A percentile compares a stretch with the other conserved stretches of the same genome.
Conservation (phyloP, 1,284 basidiomycete species). For the Agaricales sp. region DNA sequence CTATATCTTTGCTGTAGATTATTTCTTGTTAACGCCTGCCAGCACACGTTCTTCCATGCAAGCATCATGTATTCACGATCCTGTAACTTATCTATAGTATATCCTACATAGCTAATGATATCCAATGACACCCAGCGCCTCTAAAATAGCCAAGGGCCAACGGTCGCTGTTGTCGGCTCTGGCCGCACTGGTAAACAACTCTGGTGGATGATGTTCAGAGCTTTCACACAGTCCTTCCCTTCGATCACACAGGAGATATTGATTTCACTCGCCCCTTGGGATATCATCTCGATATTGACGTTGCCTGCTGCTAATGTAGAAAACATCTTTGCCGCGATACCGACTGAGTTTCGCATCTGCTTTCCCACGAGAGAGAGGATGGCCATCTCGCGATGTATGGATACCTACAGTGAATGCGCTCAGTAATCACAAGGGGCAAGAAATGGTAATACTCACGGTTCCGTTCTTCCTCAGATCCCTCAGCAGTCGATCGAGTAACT, state of each 20-base stretch:
- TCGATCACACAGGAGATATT: conserved; percentile 97
- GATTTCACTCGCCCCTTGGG: conserved; percentile 96
- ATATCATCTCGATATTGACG: conserved; percentile 99
- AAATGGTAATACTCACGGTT: conserved; percentile 27
- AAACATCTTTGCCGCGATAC: conserved; percentile 95
- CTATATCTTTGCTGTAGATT: no score
- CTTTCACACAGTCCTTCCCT: conserved; percentile 82
- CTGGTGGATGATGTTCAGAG: conserved; percentile 95
- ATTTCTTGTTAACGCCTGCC: no score
- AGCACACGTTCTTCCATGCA: no score
- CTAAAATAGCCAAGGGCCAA: no score
- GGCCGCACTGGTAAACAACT: conserved; percentile 60
- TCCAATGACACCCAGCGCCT: no score
- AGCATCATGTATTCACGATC: no score
- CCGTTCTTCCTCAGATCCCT: conserved; percentile 74
- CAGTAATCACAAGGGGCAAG: background rate
- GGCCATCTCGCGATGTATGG: conserved; percentile 82
- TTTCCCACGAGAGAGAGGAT: conserved; percentile 94
- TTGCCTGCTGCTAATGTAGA: conserved; percentile 87
- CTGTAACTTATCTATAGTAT: no score
- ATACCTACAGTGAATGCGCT: conserved; percentile 49
- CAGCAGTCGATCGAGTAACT: conserved; percentile 63
- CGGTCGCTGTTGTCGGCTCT: no score
- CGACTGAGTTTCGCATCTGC: conserved; percentile 92
- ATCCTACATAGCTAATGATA: no score